These are phyloP conservation scores for Pythium grandisporangium DNA, from an alignment of 352 stramenopile species.

Conservation along the genomic window DNA sequence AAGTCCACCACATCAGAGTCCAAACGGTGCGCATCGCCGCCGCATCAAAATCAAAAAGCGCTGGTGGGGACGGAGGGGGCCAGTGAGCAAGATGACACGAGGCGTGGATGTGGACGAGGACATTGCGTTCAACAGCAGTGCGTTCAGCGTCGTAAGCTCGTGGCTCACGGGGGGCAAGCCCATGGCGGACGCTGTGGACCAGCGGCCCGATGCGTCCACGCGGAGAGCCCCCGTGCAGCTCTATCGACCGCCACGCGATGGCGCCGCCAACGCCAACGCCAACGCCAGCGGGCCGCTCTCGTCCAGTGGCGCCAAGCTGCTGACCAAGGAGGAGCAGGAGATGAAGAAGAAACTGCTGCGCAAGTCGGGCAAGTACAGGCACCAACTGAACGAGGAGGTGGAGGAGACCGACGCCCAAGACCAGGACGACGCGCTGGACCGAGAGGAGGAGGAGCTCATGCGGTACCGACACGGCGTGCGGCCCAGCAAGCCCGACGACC, in stretches of 20 bases:
- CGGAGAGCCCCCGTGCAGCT: constrained; percentile 26
- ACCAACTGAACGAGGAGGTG: constrained; percentile 18
- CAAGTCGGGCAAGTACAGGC: constrained; percentile 27
- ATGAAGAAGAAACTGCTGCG: constrained; percentile 69
- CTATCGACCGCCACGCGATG: constrained; percentile 46
- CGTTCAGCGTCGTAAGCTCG: constrained; percentile 53
- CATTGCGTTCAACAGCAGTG: constrained; percentile 37
- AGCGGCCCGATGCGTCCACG: not conserved
- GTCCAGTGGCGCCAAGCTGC: constrained; percentile 5
- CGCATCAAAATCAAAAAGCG: not conserved
- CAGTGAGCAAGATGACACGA: too few relatives aligned
- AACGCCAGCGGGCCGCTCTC: not conserved
- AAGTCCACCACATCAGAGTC: too few relatives aligned
- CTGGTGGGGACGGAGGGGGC: constrained; percentile 2
- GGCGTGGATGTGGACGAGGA: constrained; percentile 35
- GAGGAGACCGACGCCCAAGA: constrained; percentile 11
- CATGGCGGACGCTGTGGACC: constrained; percentile 5
- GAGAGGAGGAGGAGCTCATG: constrained; percentile 55
- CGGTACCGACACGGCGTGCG: constrained; percentile 20
- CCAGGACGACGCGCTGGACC: constrained; percentile 30
- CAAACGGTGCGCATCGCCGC: constrained; percentile 1
- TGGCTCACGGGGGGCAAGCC: constrained; percentile 37
- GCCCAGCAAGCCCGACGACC: not conserved
- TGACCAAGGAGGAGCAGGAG: constrained; percentile 55
- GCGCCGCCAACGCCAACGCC: too few relatives aligned